A percentile compares a stretch with the other conserved stretches of the same genome.
Evolutionary conservation across 495 filamentous ascomycete species (phyloP).

Genomic region (Aspergillus ostianus): DNA sequence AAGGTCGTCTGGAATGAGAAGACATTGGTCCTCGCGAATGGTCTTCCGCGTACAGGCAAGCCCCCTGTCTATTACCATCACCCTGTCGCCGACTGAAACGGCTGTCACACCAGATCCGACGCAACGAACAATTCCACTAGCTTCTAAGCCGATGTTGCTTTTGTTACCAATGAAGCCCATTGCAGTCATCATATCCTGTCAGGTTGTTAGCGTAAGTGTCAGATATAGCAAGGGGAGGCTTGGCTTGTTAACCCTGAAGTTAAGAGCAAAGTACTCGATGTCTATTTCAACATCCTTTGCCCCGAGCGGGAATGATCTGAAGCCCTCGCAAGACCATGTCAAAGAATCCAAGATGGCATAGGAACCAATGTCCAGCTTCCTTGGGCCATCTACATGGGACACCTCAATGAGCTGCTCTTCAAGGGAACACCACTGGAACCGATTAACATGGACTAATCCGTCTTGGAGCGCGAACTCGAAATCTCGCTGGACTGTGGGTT

Average conservation of each 20-base stretch:
- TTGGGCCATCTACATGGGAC: not conserved
- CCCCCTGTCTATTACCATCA: slow-evolving; percentile 22
- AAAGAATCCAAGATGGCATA: slow-evolving; percentile 28
- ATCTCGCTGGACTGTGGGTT: slow-evolving; percentile 19
- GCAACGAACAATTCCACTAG: slow-evolving; percentile 38
- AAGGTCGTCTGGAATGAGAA: slow-evolving; percentile 26
- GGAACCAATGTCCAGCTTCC: slow-evolving; percentile 18
- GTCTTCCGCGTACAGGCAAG: slow-evolving; percentile 12
- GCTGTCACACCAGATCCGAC: slow-evolving; percentile 36
- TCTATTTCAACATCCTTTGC: slow-evolving; percentile 34
- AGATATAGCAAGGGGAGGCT: not conserved
- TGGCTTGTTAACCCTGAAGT: slow-evolving; percentile 34
- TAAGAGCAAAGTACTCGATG: slow-evolving; percentile 39
- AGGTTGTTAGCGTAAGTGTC: not conserved
- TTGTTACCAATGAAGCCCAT: slow-evolving; percentile 27
- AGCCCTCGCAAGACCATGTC: slow-evolving; percentile 18
- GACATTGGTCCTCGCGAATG: slow-evolving; percentile 13
- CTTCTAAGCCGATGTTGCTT: slow-evolving; percentile 27
- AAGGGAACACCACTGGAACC: slow-evolving; percentile 28
- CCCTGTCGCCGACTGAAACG: slow-evolving; percentile 38
- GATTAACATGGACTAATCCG: slow-evolving; percentile 23
- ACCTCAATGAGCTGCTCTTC: slow-evolving; percentile 14
- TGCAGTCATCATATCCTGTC: slow-evolving; percentile 39
- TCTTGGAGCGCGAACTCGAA: slow-evolving; percentile 34
- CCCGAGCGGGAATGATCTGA: slow-evolving; percentile 1